Evolutionary conservation across 352 stramenopile genomes (phyloP).

Genomic region (Phytophthora fragariaefolia): DNA sequence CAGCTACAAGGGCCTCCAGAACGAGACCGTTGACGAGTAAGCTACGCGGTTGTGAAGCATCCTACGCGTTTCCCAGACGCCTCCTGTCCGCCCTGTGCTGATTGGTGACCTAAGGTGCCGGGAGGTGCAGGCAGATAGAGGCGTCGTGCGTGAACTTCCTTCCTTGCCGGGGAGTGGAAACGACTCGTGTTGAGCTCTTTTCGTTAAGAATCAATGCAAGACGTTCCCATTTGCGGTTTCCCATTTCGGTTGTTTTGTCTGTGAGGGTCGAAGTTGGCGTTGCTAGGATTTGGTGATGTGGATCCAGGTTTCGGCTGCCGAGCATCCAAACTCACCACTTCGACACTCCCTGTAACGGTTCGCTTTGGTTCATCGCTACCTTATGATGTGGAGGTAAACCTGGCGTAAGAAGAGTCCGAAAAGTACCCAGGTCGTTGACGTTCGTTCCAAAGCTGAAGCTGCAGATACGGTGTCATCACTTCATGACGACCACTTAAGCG

Average conservation of each 20-base stretch:
- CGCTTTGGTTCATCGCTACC: too few species aligned
- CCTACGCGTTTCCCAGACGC: constrained; percentile 20
- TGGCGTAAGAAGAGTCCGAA: too few species aligned
- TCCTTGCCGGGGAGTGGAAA: constrained; percentile 33
- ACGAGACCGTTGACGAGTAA: constrained; percentile 95
- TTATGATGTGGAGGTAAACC: too few species aligned
- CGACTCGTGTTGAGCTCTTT: constrained; percentile 39
- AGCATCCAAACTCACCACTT: too few species aligned
- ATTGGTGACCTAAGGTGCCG: constrained; percentile 26
- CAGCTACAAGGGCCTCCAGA: constrained; percentile 97
- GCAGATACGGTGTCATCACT: too few species aligned
- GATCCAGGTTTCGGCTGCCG: too few species aligned
- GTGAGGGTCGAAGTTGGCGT: too few species aligned
- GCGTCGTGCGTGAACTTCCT: constrained; percentile 31
- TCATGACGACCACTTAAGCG: too few species aligned
- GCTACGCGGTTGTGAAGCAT: constrained; percentile 27
- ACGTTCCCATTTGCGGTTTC: constrained; percentile 49
- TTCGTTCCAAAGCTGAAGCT: too few species aligned
- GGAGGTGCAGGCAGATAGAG: constrained; percentile 5
- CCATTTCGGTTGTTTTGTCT: constrained; percentile 9
- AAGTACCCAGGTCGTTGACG: too few species aligned
- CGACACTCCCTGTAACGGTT: too few species aligned
- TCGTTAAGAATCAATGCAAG: constrained; percentile 40
- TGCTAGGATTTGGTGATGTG: too few species aligned
- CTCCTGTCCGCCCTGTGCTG: background rate